phyloP scores from a whole-genome alignment of 371 early-diverging fungal species.

The Thermomucor indicae-seudaticae region DNA sequence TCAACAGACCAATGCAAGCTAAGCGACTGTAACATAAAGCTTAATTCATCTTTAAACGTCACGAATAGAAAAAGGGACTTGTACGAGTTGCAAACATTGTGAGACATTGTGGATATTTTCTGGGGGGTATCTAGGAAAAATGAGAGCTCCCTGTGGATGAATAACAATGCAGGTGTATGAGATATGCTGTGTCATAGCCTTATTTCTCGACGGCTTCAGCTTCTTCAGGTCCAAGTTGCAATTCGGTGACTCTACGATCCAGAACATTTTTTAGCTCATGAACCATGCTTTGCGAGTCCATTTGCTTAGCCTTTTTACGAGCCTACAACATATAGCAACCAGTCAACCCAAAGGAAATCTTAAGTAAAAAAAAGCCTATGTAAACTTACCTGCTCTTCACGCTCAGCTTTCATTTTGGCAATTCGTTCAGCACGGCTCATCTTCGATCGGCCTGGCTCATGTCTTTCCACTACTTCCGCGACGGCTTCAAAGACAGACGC shows the following conservation, averaged over 20 bases:
- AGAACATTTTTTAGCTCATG: conserved; percentile 63
- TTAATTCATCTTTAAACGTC: neutral
- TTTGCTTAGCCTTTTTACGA: conserved; percentile 18
- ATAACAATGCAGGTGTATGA: no score
- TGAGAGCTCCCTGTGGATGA: neutral
- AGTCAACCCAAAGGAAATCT: neutral
- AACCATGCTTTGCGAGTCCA: conserved; percentile 54
- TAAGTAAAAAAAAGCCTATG: neutral
- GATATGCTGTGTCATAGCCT: no score
- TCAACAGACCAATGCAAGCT: conserved; percentile 29
- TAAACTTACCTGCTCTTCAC: conserved; percentile 46
- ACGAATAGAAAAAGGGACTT: neutral
- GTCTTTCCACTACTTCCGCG: conserved; percentile 32
- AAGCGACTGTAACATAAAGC: conserved; percentile 16
- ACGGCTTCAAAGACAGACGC: conserved; percentile 45
- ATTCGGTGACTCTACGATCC: conserved; percentile 37
- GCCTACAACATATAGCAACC: no score
- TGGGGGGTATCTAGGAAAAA: neutral
- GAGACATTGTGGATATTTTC: no score
- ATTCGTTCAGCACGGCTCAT: conserved; percentile 61
- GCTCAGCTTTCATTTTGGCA: conserved; percentile 43
- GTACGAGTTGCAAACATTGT: no score
- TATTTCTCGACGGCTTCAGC: neutral
- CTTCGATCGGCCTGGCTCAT: conserved; percentile 23
- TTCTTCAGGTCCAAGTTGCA: conserved; percentile 19